Evolutionary conservation across 352 stramenopile species (phyloP).

Genomic region (Phytophthora pisi): DNA sequence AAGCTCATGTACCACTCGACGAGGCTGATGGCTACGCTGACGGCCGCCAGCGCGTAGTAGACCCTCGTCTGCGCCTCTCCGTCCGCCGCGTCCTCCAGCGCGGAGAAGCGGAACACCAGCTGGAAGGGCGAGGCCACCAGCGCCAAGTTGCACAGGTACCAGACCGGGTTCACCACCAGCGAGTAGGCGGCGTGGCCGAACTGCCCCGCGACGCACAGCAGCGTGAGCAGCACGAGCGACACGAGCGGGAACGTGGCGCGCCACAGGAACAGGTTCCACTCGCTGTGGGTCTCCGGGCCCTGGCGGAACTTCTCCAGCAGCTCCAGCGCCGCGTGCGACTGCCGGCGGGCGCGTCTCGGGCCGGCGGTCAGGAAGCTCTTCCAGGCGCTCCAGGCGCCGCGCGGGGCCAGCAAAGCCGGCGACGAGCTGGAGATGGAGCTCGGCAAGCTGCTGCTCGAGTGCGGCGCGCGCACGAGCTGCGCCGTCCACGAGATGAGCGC

Average conservation of each 20-base stretch:
- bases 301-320: slow-evolving; percentile 79
- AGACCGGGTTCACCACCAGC: slow-evolving; percentile 69
- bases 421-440: slow-evolving; percentile 19
- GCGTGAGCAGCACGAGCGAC: slow-evolving; percentile 75
- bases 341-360: slow-evolving; percentile 24
- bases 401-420: neutral
- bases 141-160: slow-evolving; percentile 80
- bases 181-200: slow-evolving; percentile 73
- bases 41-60: slow-evolving; percentile 55
- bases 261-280: slow-evolving; percentile 85
- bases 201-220: slow-evolving; percentile 66
- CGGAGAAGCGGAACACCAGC: slow-evolving; percentile 73
- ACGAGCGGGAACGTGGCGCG: slow-evolving; percentile 82
- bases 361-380: slow-evolving; percentile 25
- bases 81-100: slow-evolving; percentile 30
- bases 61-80: slow-evolving; percentile 39
- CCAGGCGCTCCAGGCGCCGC: slow-evolving; percentile 15
- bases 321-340: slow-evolving; percentile 53
- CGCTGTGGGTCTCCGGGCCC: slow-evolving; percentile 73
- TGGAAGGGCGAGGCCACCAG: slow-evolving; percentile 78
- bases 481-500: slow-evolving; percentile 24
- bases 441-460: slow-evolving; percentile 22
- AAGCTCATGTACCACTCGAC: slow-evolving; percentile 78
- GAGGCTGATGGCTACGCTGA: slow-evolving; percentile 54
- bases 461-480: slow-evolving; percentile 19